Evolutionary conservation across 1,284 basidiomycete genomes (phyloP), one percentile per base, ranked within the genome.

Genomic region (Salmacisia buchloeana): DNA sequence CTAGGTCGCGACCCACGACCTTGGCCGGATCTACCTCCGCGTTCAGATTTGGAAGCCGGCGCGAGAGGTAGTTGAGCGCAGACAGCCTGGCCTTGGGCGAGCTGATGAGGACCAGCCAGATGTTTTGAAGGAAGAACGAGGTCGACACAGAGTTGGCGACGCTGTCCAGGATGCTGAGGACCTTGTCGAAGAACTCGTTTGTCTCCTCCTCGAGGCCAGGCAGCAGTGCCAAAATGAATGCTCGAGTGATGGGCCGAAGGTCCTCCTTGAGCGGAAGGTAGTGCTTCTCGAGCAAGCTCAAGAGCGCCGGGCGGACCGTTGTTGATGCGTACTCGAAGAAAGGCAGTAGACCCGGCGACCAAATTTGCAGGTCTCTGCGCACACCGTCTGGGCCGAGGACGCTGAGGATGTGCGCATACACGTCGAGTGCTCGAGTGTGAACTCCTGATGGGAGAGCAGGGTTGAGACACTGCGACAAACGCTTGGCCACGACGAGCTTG

Each of bases 301-400:
- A 64, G 12, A 79, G 60, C 3, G 66, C 56, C 0, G 75, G 75
- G 25, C 72, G 72, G 69, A 68, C 73, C 23, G 92, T 93, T 5
- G 93, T 98, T 15, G 94, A 89, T 4, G 96, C 93, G 81, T 92
- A 97, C 80, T 97, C 92, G 78, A 97, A 97, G 85, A 98, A 98
- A 0, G 96, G 96, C 75, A 99, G 94, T 9, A 99, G 81, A 2
- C 96, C 96, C 3, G 92, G 90, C 0, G 92, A 92, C 96, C 96
- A 99, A 18, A 97, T 84, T 1, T 90, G 85, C 3, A 99, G 83
- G 82, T 99, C 96, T 52, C 88, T 85, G 66, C 87, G 86, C 45
- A 98, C 82, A 7, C 94, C 93, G 72, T 97, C 93, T 1, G 86
- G 85, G 45, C 94, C 94, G 38, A 97, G 87, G 21, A 93, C 88